Percentiles rank a stretch among this genome's conserved stretches.
Conservation (phyloP, 345 rosid species). For the Ricinus communis region DNA sequence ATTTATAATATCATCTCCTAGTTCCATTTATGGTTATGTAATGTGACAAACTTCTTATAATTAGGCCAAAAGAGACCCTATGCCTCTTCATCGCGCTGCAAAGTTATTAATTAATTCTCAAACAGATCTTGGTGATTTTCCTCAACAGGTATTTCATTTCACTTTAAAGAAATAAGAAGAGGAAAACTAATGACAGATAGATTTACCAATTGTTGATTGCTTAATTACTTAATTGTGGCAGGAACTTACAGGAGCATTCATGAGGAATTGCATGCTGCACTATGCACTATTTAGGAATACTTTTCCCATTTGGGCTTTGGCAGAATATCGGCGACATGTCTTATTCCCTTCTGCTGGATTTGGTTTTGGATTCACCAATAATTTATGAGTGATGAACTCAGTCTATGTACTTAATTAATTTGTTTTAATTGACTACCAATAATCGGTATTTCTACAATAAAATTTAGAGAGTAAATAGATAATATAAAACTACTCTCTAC, state of each 20-base stretch:
- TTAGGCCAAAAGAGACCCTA: constrained; percentile 9
- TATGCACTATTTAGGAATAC: constrained; percentile 14
- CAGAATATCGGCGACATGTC: constrained; percentile 9
- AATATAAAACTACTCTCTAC: too few species aligned
- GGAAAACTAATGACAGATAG: too few species aligned
- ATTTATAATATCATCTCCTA: too few species aligned
- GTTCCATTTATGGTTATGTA: too few species aligned
- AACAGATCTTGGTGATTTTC: constrained; percentile 18
- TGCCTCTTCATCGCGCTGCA: constrained; percentile 16
- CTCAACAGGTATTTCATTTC: constrained; percentile 16
- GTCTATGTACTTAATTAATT: too few species aligned
- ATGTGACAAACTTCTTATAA: too few species aligned
- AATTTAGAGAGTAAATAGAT: too few species aligned
- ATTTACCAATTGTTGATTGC: background rate
- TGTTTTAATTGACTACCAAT: too few species aligned
- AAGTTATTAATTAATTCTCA: constrained; percentile 17
- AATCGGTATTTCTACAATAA: too few species aligned
- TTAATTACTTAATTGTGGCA: background rate
- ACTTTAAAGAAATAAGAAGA: too few species aligned
- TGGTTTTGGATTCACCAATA: too few species aligned
- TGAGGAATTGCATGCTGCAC: constrained; percentile 23
- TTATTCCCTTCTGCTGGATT: background rate
- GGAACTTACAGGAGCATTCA: constrained; percentile 10
- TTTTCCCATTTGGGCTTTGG: constrained; percentile 25
- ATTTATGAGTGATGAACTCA: too few species aligned